A percentile compares a stretch with the other conserved stretches of the same genome.
Conservation (phyloP, 192 early-diverging fungal species). For the Geranomyces michiganensis region DNA sequence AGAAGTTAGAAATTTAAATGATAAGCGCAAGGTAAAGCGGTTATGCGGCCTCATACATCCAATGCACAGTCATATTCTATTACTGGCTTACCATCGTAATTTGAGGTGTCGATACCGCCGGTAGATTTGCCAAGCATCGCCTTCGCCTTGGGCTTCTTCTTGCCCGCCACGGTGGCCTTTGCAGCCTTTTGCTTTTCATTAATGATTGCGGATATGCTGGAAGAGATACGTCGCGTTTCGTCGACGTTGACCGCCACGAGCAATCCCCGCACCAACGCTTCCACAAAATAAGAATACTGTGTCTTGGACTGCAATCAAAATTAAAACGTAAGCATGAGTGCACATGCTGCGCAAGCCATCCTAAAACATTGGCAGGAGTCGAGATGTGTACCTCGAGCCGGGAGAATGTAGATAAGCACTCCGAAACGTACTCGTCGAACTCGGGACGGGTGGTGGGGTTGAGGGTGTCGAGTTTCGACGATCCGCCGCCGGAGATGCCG, state of each 20-base stretch:
- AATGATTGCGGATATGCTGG: slow-evolving; percentile 51
- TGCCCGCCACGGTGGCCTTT: slow-evolving; percentile 40
- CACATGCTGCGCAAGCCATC: no score
- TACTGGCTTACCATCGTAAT: slow-evolving; percentile 39
- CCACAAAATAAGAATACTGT: slow-evolving; percentile 54
- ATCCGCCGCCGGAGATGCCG: slow-evolving; percentile 15
- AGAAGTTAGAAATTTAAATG: no score
- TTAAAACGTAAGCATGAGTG: no score
- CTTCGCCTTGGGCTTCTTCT: slow-evolving; percentile 40
- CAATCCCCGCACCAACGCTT: slow-evolving; percentile 46
- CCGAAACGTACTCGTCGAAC: slow-evolving; percentile 49
- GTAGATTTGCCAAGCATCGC: slow-evolving; percentile 24
- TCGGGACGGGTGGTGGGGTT: slow-evolving; percentile 46
- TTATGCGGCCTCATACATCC: no score
- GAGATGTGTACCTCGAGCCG: slow-evolving; percentile 45
- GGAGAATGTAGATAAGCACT: slow-evolving; percentile 43
- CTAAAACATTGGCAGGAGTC: no score
- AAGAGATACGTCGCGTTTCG: slow-evolving; percentile 48
- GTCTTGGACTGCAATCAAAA: slow-evolving; percentile 7
- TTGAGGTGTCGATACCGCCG: slow-evolving; percentile 37
- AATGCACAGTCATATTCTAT: no score
- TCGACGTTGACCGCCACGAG: slow-evolving; percentile 49
- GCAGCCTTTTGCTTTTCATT: slow-evolving; percentile 58
- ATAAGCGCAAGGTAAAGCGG: no score
- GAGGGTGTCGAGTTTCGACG: slow-evolving; percentile 48